Base-by-base conservation (phyloP, 2,329 filamentous ascomycete species). In the Penicillium sp. region DNA sequence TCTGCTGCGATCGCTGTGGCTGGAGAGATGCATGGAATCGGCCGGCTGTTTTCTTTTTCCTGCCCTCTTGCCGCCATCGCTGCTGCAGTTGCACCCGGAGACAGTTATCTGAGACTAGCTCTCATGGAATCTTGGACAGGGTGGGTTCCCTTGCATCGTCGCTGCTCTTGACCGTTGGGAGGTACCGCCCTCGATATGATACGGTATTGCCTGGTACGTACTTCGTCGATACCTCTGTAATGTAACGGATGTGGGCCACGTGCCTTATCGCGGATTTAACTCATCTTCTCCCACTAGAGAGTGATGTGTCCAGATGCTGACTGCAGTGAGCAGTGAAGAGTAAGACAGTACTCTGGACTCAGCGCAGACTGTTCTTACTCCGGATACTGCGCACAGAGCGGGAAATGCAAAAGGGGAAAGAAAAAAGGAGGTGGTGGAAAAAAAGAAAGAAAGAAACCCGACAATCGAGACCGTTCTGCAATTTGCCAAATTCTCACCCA, bases 1-100 rank as follows among this genome's bases (percentile, higher is more conserved):
- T 48, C 24, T 28, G 24, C 16, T 46, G 33, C 38, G 45, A 57
- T 57, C 55, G 7, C n/a, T 57, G 55, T 57, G 55, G 55, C 55
- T 53, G 55, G 49, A 23, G 16, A n/a, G 47, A 23, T 47, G 45
- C 47, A 38, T 30, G 24, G 12, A 11, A 23, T 20, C 28, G 51
- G 14, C 51, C 30, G 9, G 30, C 23, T 43, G 3, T 43, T 21
- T 20, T 43, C 20, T 23, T 43, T 12, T 43, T 18, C 12, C 20
- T 21, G 18, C 11, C 23, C 40, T 12, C 18, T 43, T 23, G 2
- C 35, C 16, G 5, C 26, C 26, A n/a, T n/a, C n/a, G n/a, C n/a
- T n/a, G 5, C 33, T 6, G 33, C 33, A 38, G 4, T 38, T 38
- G 33, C 33, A 14, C n/a, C 18, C 40, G 18, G 11, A 18, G 11